phyloP scores from a whole-genome alignment of 768 basidiomycete species.

The Gelatoporia subvermispora region DNA sequence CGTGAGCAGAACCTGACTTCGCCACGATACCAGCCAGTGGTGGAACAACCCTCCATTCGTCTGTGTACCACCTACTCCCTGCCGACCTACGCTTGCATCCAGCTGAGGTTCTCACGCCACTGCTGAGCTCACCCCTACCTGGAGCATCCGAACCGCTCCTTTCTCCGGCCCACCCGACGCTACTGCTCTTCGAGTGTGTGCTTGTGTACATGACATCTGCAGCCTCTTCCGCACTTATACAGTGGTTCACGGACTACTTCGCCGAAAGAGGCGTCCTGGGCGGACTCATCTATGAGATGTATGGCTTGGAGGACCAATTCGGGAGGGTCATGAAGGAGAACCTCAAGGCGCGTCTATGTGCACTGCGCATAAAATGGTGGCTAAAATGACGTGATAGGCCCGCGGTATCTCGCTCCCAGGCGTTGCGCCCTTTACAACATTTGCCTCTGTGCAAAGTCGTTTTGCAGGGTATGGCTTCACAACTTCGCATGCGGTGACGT shows the following conservation, averaged over 20 bases:
- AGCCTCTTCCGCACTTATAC: conserved; percentile 53
- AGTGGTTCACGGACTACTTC: conserved; percentile 68
- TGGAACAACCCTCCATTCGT: conserved; percentile 51
- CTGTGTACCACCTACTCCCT: conserved; percentile 67
- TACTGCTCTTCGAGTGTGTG: conserved; percentile 91
- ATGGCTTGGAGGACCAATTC: conserved; percentile 79
- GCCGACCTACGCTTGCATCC: conserved; percentile 70
- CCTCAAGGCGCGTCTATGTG: conserved; percentile 50
- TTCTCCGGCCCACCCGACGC: conserved; percentile 64
- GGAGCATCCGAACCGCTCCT: conserved; percentile 34
- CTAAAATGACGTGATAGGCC: conserved; percentile 37
- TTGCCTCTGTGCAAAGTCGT: conserved; percentile 52
- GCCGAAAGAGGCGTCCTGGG: conserved; percentile 34
- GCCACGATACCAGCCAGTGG: conserved; percentile 42
- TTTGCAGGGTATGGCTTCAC: conserved; percentile 58
- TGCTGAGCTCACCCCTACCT: conserved; percentile 25
- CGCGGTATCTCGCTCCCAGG: conserved; percentile 76
- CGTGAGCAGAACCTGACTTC: not conserved
- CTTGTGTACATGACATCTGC: conserved; percentile 78
- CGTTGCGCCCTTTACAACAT: conserved; percentile 52
- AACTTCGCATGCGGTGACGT: conserved; percentile 49
- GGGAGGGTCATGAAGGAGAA: conserved; percentile 92
- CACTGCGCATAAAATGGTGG: not conserved
- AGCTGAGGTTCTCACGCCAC: conserved; percentile 37
- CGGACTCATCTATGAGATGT: conserved; percentile 88